These are phyloP conservation scores for Senecio squalidus DNA, from an alignment of 140 eudicot genomes.

Conservation along the genomic window DNA sequence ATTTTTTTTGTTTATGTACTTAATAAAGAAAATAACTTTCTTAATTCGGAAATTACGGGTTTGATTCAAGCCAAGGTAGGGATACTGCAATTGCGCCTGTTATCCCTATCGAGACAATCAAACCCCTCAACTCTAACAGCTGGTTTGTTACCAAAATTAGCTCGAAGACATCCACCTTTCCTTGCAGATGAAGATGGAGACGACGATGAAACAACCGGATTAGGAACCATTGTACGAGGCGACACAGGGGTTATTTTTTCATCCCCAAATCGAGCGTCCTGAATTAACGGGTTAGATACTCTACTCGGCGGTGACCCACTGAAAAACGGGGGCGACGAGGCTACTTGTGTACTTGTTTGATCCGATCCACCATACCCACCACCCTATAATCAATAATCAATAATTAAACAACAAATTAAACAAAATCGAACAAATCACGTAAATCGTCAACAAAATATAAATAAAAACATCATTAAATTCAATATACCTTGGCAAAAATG, in stretches of 20 bases:
- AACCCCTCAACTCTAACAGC: conserved; percentile 93
- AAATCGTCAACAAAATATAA: too few species aligned
- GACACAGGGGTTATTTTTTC: conserved; percentile 52
- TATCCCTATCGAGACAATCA: conserved; percentile 86
- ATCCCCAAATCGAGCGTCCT: conserved; percentile 74
- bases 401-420: not conserved
- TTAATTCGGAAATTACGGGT: conserved; percentile 1
- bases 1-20: conserved; percentile 35
- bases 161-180: conserved; percentile 72
- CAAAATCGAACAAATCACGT: not conserved
- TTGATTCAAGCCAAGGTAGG: conserved; percentile 72
- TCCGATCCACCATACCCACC: conserved; percentile 48
- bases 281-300: conserved; percentile 92
- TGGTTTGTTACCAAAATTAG: conserved; percentile 85
- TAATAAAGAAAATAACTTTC: not conserved
- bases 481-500: conserved; percentile 67
- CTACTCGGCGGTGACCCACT: conserved; percentile 99
- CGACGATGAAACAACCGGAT: conserved; percentile 41
- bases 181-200: conserved; percentile 49
- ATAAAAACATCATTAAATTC: too few species aligned
- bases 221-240: conserved; percentile 48
- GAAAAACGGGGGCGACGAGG: conserved; percentile 98
- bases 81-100: conserved; percentile 84
- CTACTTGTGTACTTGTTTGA: conserved; percentile 50
- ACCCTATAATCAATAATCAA: conserved; percentile 35